phyloP scores from a whole-genome alignment of 805 yeast genomes.

The Kurtzmaniella fragi region DNA sequence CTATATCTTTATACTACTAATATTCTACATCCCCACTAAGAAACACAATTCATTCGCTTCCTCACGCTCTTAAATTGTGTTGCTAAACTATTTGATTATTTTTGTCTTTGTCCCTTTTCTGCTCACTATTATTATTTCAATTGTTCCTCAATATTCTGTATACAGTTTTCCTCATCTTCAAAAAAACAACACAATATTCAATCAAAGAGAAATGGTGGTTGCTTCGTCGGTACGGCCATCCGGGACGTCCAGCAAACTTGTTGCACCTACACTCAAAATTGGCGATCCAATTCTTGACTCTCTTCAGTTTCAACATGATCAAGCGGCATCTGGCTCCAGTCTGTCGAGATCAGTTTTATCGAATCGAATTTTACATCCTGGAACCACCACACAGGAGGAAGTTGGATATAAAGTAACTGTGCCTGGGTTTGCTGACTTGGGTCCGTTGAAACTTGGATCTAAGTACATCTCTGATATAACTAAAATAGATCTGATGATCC shows the following conservation, averaged over 20 bases:
- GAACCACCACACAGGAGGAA: constrained; percentile 31
- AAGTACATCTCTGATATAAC: constrained; percentile 58
- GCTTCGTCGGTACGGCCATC: not conserved
- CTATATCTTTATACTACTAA: too few relatives aligned
- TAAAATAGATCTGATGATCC: constrained; percentile 55
- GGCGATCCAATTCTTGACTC: constrained; percentile 20
- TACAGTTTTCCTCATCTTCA: too few relatives aligned
- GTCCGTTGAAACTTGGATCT: constrained; percentile 56
- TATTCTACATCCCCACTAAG: too few relatives aligned
- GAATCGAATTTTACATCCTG: constrained; percentile 30
- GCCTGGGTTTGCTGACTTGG: constrained; percentile 46
- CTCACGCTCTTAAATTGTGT: too few relatives aligned
- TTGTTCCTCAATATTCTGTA: too few relatives aligned
- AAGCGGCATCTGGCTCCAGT: constrained; percentile 8
- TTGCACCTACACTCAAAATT: constrained; percentile 28
- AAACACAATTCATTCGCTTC: too few relatives aligned
- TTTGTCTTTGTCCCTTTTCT: too few relatives aligned
- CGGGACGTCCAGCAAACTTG: constrained; percentile 13
- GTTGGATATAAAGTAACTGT: constrained; percentile 40
- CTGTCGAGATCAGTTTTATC: constrained; percentile 19
- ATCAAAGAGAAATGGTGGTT: too few relatives aligned
- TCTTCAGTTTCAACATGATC: constrained; percentile 27
- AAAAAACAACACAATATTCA: too few relatives aligned
- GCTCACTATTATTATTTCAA: too few relatives aligned
- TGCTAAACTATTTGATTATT: too few relatives aligned